A percentile compares a stretch with the other conserved stretches of the same genome.
phyloP scores from a whole-genome alignment of 768 basidiomycete species.

The Tylopilus sp. region DNA sequence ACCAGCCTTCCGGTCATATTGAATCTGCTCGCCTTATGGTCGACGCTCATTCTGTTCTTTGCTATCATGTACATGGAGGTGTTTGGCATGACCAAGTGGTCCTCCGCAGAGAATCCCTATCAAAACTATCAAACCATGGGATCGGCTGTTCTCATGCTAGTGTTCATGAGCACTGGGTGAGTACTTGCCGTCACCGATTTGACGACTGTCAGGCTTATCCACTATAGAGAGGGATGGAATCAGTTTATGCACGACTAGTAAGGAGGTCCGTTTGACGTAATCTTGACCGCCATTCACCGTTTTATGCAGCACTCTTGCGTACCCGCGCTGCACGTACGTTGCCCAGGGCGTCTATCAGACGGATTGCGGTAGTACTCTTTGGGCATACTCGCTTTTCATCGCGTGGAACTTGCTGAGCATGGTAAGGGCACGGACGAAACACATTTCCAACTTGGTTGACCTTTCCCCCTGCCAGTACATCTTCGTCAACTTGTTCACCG shows the following conservation, averaged over 20 bases:
- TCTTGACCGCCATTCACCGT: neutral
- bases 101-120: constrained; percentile 47
- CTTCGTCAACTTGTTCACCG: constrained; percentile 94
- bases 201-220: constrained; percentile 2
- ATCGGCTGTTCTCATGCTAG: constrained; percentile 81
- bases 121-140: constrained; percentile 81
- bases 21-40: constrained; percentile 83
- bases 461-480: constrained; percentile 62
- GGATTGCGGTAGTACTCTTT: constrained; percentile 83
- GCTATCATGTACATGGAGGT: constrained; percentile 86
- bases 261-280: neutral
- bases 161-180: constrained; percentile 91
- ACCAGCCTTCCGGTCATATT: constrained; percentile 84
- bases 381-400: constrained; percentile 87
- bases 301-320: constrained; percentile 57
- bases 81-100: constrained; percentile 89
- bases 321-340: constrained; percentile 77
- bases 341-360: constrained; percentile 48
- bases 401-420: constrained; percentile 95
- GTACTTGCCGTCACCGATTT: constrained; percentile 21
- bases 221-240: constrained; percentile 83
- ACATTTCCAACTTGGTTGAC: constrained; percentile 14
- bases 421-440: constrained; percentile 42
- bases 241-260: constrained; percentile 97
- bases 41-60: constrained; percentile 88